Evolutionary conservation across 495 filamentous ascomycete species (phyloP), one percentile per base, ranked within the genome.

Genomic region (Penicillium fimorum): DNA sequence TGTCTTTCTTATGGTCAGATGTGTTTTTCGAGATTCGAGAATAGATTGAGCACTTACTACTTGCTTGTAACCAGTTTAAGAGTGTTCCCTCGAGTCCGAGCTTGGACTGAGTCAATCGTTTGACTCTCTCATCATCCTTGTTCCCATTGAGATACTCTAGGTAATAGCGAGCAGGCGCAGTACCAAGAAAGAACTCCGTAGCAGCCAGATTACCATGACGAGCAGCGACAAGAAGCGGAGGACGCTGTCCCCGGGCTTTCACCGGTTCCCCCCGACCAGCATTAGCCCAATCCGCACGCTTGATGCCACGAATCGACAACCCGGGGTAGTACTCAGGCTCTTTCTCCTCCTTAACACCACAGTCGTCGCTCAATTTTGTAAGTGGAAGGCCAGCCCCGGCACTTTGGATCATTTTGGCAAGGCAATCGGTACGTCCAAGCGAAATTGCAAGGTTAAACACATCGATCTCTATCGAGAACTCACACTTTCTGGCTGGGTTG

Each of bases 311-410:
- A 10, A 92, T 83, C 9, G 79, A 87, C 45, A 91, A 65, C 0
- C 88, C 88, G 59, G 86, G 87, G 59, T 92, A 91, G 64, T 83
- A 88, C 13, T 74, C 75, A 3, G 85, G 82, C 63, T 87, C 86
- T 53, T 82, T 77, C 47, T 77, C 68, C 0, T 57, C 58, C 60
- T 82, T 76, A 3, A 84, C 64, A 1, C 87, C 87, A 27, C 75
- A 83, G 9, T 79, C 73, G 52, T 82, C 74, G 10, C 85, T 80
- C 15, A 91, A 64, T 17, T 82, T 68, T n/a, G 84, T 76, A 15
- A 90, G 67, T 0, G 87, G 84, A 57, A 91, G 75, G 3, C 87
- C 86, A 6, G 79, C 82, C 4, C 84, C 89, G 11, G 78, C 79
- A 18, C 61, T 57, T 53, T 72, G 77, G 56, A 86, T 82, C 29